Evolutionary conservation across 176 grass and related monocot species (phyloP), one percentile per base, ranked within the genome.

Genomic region (Aegilops bicornis): DNA sequence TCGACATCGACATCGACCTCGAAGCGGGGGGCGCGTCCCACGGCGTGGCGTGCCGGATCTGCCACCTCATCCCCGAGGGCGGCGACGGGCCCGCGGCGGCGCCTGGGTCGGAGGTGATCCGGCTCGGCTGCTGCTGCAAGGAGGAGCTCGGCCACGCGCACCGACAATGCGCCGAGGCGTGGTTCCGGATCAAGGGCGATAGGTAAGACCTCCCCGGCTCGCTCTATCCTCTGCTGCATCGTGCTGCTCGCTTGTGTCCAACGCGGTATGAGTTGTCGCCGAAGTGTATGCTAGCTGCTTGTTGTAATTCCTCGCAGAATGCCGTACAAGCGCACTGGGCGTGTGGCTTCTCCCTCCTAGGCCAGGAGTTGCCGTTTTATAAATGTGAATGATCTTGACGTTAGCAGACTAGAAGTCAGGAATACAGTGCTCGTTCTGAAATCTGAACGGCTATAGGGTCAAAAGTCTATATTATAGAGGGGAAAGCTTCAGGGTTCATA

Each of bases 161-260:
- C 83, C 84, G 82, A 8, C 94, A 93, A 48, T 96, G 94, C 88
- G 94, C 89, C 72, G 91, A 91, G 84, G 85, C 89, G 42, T 96
- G 94, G 94, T 96, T 96, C 77, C 89, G 80, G 89, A 79, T 93
- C 65, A 93, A 93, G 75, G 91, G 91, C 36, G 75, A 92, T 14
- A 96, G 89, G 91, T 96, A 85, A 85, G 40, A 79, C 60, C 27
- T 48, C 84, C 60, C 47, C 61, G 33, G 16, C 84, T 61, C 59
- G n/a, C 76, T 25, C 33, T 6, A 33, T 84, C 69, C 12, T 84
- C 69, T 48, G 29, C 39, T 23, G 75, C 33, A 4, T 40, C 78
- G 2, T 75, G 63, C 54, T 40, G 40, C 47, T 82, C 2, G 33
- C 50, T 50, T 64, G 14, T 50, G 62, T n/a, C 8, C 7, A 5